phyloP scores from a whole-genome alignment of 345 rosid species.

The Barbarea vulgaris region DNA sequence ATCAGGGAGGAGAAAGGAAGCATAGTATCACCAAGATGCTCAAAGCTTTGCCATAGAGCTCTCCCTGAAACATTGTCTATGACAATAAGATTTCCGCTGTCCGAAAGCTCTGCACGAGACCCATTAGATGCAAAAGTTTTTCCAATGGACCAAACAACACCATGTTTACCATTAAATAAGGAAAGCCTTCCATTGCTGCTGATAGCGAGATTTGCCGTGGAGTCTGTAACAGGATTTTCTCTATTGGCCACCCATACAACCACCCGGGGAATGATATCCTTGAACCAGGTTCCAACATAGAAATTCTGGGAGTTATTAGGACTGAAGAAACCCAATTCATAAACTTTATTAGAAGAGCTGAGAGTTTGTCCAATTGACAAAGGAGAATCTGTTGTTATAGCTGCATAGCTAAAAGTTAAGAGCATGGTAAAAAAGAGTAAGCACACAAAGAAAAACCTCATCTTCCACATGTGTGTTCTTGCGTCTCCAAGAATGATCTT shows the following conservation, averaged over 20 bases:
- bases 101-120: slow-evolving; percentile 54
- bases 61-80: slow-evolving; percentile 35
- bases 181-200: slow-evolving; percentile 37
- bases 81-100: slow-evolving; percentile 60
- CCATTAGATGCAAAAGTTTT: neutral
- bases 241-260: slow-evolving; percentile 60
- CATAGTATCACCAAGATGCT: slow-evolving; percentile 37
- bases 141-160: slow-evolving; percentile 36
- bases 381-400: slow-evolving; percentile 22
- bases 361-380: slow-evolving; percentile 33
- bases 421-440: neutral
- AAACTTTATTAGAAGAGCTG: slow-evolving; percentile 25
- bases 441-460: neutral
- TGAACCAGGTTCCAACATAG: slow-evolving; percentile 52
- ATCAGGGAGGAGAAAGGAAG: slow-evolving; percentile 28
- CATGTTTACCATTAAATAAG: slow-evolving; percentile 12
- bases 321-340: slow-evolving; percentile 47
- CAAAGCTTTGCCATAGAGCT: slow-evolving; percentile 41
- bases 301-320: slow-evolving; percentile 3
- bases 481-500: neutral
- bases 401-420: slow-evolving; percentile 2
- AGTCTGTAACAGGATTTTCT: slow-evolving; percentile 39
- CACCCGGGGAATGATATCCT: slow-evolving; percentile 1
- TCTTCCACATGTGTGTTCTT: neutral
- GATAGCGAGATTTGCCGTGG: slow-evolving; percentile 23